Base-by-base conservation (phyloP, 2,329 filamentous ascomycete genomes). In the Fusarium bactridioides region DNA sequence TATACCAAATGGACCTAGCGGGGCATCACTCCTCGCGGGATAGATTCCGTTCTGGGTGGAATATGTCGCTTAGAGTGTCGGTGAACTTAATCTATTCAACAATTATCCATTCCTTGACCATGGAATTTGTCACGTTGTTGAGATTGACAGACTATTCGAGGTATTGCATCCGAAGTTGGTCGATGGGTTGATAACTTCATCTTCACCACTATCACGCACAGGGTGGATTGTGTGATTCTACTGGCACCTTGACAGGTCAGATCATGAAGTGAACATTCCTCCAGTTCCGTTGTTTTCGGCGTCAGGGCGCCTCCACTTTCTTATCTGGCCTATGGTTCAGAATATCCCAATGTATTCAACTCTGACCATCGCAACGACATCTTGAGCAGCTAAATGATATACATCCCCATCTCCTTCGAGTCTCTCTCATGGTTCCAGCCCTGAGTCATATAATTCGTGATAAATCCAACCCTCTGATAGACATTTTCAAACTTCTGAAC, bases 391-490 rank as follows among this genome's bases (percentile, higher is more conserved):
- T 70, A 74, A 44, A 77, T 64, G 8, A 76, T 43, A 44, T 67
- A 76, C 60, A 76, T 41, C 1, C 37, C 47, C 23, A 61, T 55
- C 19, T 75, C 45, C 18, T 62, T 47, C 3, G 73, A 63, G 33
- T 72, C 72, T 11, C 23, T 33, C 10, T 65, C 44, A 25, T 74
- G 70, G 4, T 51, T 58, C 74, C 74, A 76, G 1, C 53, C 67
- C 10, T 50, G 38, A 11, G 70, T 64, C 41, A 64, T 60, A 25
- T 73, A 76, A 31, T 65, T 66, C 18, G 38, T 65, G 15, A 74
- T 65, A 15, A 67, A 69, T 19, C 74, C 74, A 10, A 75, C 41
- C 7, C 74, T 53, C 38, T 76, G 67, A 27, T 65, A 76, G 8
- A 76, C 70, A 57, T 53, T 51, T 3, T 40, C 62, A 55, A 56